These are phyloP conservation scores for Lachancea quebecensis DNA, from an alignment of 805 yeast genomes.

Conservation along the genomic window DNA sequence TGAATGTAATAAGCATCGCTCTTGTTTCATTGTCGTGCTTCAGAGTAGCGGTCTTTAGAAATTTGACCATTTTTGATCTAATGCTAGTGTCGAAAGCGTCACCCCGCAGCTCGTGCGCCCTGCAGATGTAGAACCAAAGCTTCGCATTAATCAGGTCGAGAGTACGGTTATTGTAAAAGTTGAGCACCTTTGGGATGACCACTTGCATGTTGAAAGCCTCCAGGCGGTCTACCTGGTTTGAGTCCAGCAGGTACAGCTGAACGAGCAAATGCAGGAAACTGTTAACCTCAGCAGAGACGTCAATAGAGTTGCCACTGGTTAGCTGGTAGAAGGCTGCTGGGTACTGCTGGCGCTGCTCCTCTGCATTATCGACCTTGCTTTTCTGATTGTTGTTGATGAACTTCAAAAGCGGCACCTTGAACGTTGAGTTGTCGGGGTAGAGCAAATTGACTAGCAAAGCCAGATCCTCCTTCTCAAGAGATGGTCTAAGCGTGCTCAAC, in stretches of 20 bases:
- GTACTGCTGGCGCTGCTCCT: slow-evolving; percentile 24
- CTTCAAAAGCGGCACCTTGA: slow-evolving; percentile 38
- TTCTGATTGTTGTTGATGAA: slow-evolving; percentile 33
- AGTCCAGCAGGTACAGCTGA: slow-evolving; percentile 70
- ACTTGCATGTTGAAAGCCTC: slow-evolving; percentile 48
- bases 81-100: slow-evolving; percentile 40
- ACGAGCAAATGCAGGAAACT: slow-evolving; percentile 71
- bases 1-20: slow-evolving; percentile 77
- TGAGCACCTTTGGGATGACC: slow-evolving; percentile 42
- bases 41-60: slow-evolving; percentile 79
- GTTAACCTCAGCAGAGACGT: slow-evolving; percentile 70
- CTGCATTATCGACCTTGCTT: slow-evolving; percentile 32
- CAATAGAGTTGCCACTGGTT: slow-evolving; percentile 21
- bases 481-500: slow-evolving; percentile 65
- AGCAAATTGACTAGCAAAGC: slow-evolving; percentile 43
- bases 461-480: slow-evolving; percentile 49
- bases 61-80: slow-evolving; percentile 63
- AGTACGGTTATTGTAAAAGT: slow-evolving; percentile 68
- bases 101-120: slow-evolving; percentile 60
- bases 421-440: slow-evolving; percentile 47
- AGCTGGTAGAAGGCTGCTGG: slow-evolving; percentile 31
- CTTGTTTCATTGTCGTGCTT: slow-evolving; percentile 91
- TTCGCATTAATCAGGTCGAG: slow-evolving; percentile 84
- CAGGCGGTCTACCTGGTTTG: slow-evolving; percentile 41
- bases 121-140: slow-evolving; percentile 83